Evolutionary conservation across 2,329 filamentous ascomycete species (phyloP), one percentile per base, ranked within the genome.

Genomic region (Teratosphaeria gauchensis): DNA sequence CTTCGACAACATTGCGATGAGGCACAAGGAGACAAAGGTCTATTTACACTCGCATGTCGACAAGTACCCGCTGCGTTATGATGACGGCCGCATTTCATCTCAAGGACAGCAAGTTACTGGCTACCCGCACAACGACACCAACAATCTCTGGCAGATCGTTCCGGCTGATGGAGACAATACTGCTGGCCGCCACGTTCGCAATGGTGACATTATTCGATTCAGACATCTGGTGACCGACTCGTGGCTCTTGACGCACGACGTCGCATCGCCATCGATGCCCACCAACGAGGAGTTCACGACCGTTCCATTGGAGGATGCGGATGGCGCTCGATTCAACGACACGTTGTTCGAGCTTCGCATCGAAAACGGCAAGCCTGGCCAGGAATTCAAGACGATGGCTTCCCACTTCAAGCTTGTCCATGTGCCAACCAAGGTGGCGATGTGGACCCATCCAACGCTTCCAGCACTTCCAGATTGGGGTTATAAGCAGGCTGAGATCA

Each of bases 271-370:
- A 31, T 96, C 87, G 77, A 95, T 86, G 74, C 92, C 94, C 4
- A 99, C 94, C 61, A 99, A 99, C 80, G 94, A 99, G 75, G 94
- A 99, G 73, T 99, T 99, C 72, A 97, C 94, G 16, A 91, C 90
- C 14, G 86, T 92, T 6, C 74, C 84, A 12, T 68, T 82, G 1
- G 88, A 90, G 48, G 84, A 92, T 38, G 91, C 88, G 2, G 80
- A 85, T 59, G 88, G 84, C 35, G 80, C 83, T 51, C 87, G 92
- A 51, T 84, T 83, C 71, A 92, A 95, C 65, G 94, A 99, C 64
- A 96, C 92, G 0, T 76, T 96, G 9, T 99, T 99, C 67, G 91
- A 97, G 76, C 82, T 99, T 67, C 86, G 88, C 69, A 87, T 97
- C 63, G 94, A 97, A 72, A 84, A 88, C 64, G 90, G 86, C 69